Base-by-base conservation (phyloP, 2,329 filamentous ascomycete genomes). In the Verticillium longisporum region DNA sequence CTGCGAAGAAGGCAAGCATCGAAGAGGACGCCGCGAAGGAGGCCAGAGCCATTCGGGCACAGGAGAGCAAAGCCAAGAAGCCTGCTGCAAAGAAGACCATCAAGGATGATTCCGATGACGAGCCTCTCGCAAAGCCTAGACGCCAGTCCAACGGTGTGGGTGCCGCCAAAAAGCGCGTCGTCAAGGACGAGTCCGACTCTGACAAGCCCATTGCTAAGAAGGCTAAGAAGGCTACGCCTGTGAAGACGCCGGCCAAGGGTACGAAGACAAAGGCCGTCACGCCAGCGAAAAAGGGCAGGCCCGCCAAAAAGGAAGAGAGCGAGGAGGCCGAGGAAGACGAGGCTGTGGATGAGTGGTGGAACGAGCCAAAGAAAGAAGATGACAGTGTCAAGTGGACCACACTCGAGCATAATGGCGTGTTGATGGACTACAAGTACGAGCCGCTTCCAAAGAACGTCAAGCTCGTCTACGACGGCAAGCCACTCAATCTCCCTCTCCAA, bases 351-450 rank as follows among this genome's bases (percentile, higher is more conserved):
- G 85, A 88, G 60, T 98, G 95, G 95, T 98, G 95, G 95, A 90
- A 97, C 69, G 89, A 91, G 63, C 88, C 90, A 9, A 89, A 89
- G 69, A 93, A 94, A 73, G 89, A 93, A 66, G 94, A 98, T 70
- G 92, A 96, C 67, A 93, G 88, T 61, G 89, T 93, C 78, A 99
- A 99, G 75, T 99, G 95, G 95, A 89, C 83, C 2, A 97, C 92
- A 0, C 82, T 99, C 38, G 91, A 98, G 74, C 95, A 99, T 77
- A 96, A 92, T 69, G 95, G 95, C 66, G 95, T 99, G 56, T 85
- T 98, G 59, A 99, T 99, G 70, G 93, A 95, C 15, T 93, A 95
- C 1, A 83, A 88, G 31, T 99, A 99, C 70, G 88, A 96, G 71
- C 88, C 89, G 53, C 81, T 99, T 13, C 95, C 95, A 1, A 89